These are phyloP conservation scores for Fonsecaea multimorphosa DNA, from an alignment of 2,329 filamentous ascomycete genomes.

Conservation along the genomic window DNA sequence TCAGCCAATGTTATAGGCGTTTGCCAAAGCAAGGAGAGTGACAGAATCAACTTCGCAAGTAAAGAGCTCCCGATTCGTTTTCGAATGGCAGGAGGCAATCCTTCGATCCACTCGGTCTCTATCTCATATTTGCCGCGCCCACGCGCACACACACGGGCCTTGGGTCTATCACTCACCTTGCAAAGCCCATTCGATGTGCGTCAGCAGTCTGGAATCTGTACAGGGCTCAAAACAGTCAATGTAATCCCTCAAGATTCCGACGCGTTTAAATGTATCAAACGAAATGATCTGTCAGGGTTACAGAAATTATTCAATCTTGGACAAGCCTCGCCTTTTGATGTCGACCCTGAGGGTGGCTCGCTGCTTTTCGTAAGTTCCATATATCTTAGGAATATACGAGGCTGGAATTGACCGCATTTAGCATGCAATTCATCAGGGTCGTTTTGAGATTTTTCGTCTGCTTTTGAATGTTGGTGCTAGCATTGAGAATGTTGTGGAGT, in stretches of 20 bases:
- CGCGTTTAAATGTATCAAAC: neutral
- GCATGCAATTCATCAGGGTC: too few species aligned
- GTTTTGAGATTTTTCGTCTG: slow-evolving; percentile 8
- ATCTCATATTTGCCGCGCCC: neutral
- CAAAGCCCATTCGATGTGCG: neutral
- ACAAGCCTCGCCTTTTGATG: neutral
- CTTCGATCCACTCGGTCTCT: neutral
- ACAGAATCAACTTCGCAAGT: neutral
- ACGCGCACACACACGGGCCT: neutral
- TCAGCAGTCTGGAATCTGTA: neutral
- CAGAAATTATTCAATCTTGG: neutral
- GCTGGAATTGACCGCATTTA: neutral
- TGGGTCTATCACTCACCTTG: neutral
- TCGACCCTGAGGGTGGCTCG: slow-evolving; percentile 1
- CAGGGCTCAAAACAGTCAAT: neutral
- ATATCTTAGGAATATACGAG: neutral
- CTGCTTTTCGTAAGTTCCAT: slow-evolving; percentile 1
- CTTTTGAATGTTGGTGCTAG: neutral
- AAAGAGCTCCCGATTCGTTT: neutral
- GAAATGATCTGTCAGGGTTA: neutral
- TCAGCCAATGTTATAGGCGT: neutral
- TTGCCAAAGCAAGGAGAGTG: neutral
- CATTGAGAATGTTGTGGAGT: neutral
- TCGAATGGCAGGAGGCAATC: neutral
- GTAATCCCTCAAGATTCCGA: neutral